phyloP scores from a whole-genome alignment of 768 basidiomycete genomes.

The Podaxis sp. region DNA sequence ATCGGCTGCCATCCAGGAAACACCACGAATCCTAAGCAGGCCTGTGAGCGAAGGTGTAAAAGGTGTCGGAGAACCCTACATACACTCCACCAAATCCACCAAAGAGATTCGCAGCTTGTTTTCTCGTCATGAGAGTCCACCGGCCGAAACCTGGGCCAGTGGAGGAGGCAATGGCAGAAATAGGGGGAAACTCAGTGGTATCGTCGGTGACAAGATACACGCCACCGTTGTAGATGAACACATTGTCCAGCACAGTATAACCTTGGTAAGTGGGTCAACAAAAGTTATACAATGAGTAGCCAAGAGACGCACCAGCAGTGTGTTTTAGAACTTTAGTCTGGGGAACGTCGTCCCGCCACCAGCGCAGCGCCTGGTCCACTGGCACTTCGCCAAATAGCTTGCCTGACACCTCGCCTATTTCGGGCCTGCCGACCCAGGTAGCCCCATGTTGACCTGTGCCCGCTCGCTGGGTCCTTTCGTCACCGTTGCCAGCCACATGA shows the following conservation, averaged over 20 bases:
- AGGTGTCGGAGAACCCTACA: constrained; percentile 19
- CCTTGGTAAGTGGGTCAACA: constrained; percentile 41
- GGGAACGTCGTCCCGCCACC: constrained; percentile 60
- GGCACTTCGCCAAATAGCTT: constrained; percentile 31
- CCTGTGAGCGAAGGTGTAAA: not conserved
- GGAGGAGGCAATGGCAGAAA: constrained; percentile 51
- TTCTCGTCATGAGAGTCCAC: constrained; percentile 59
- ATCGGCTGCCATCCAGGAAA: constrained; percentile 67
- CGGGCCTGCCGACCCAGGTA: constrained; percentile 40
- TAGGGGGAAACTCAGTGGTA: constrained; percentile 55
- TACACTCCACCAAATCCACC: constrained; percentile 58
- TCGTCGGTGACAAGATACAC: constrained; percentile 77
- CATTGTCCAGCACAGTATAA: constrained; percentile 80
- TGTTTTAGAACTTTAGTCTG: constrained; percentile 59
- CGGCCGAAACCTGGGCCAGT: constrained; percentile 37
- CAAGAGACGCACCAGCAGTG: constrained; percentile 51
- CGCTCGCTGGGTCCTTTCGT: constrained; percentile 43
- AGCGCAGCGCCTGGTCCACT: constrained; percentile 52
- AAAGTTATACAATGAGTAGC: constrained; percentile 16
- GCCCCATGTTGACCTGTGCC: constrained; percentile 44
- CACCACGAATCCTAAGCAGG: constrained; percentile 56
- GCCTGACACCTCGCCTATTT: constrained; percentile 26
- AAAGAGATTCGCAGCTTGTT: constrained; percentile 46
- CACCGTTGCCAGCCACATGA: constrained; percentile 56
- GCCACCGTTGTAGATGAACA: constrained; percentile 71